phyloP scores from a whole-genome alignment of 305 asterid genomes.

The Striga hermonthica region DNA sequence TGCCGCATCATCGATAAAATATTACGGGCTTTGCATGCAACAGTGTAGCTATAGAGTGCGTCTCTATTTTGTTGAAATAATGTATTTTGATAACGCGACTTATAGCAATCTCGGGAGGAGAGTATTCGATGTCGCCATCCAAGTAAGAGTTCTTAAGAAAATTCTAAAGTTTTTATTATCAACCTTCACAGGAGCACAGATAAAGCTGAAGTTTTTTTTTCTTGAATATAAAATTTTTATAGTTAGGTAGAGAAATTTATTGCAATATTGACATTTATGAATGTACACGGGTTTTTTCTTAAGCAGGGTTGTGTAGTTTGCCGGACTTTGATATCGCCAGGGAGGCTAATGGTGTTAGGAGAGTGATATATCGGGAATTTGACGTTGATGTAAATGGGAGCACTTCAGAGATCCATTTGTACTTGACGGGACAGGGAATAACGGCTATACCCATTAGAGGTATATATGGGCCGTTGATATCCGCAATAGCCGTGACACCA shows the following conservation, averaged over 20 bases:
- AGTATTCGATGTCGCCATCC: conserved; percentile 78
- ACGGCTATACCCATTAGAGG: conserved; percentile 78
- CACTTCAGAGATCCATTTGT: conserved; percentile 87
- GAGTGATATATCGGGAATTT: conserved; percentile 49
- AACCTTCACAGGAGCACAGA: too few species aligned
- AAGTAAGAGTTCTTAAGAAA: conserved; percentile 43
- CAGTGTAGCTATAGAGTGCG: conserved; percentile 79
- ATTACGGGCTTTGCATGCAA: conserved; percentile 70
- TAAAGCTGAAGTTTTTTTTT: neutral
- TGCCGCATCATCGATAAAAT: conserved; percentile 70
- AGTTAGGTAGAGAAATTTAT: too few species aligned
- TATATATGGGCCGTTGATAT: conserved; percentile 87
- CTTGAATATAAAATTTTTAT: neutral
- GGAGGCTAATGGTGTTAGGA: conserved; percentile 62
- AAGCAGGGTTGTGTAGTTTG: conserved; percentile 71
- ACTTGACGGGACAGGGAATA: conserved; percentile 96
- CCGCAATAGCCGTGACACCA: conserved; percentile 84
- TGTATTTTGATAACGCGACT: conserved; percentile 45
- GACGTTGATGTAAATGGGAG: conserved; percentile 49
- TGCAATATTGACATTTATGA: neutral
- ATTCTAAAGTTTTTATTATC: too few species aligned
- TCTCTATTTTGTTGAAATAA: conserved; percentile 89
- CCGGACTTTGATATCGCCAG: conserved; percentile 58
- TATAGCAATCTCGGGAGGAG: conserved; percentile 76
- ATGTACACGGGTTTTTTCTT: conserved; percentile 25